These are phyloP conservation scores for Teratosphaeriaceae sp. DNA, from an alignment of 2,329 filamentous ascomycete genomes.

Conservation along the genomic window DNA sequence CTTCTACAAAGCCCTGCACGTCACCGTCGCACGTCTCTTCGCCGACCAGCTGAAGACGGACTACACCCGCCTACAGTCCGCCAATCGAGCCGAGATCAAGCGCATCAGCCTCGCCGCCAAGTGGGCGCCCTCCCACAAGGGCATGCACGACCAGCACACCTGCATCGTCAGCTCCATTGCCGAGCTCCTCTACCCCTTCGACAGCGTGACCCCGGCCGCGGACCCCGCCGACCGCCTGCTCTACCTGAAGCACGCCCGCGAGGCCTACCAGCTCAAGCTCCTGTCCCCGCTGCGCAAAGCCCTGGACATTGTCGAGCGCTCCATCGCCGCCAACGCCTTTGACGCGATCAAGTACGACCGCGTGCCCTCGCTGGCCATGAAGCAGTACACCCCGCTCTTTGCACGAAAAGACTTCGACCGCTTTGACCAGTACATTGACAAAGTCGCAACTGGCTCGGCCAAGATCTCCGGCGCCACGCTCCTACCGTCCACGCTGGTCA, in stretches of 20 bases:
- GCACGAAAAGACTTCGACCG: constrained; percentile 43
- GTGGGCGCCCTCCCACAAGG: constrained; percentile 51
- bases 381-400: constrained; percentile 45
- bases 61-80: constrained; percentile 34
- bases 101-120: constrained; percentile 53
- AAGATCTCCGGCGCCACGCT: constrained; percentile 52
- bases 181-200: constrained; percentile 45
- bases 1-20: constrained; percentile 47
- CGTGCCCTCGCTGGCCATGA: constrained; percentile 53
- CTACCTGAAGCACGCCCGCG: constrained; percentile 50
- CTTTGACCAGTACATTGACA: constrained; percentile 45
- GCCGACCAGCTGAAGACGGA: constrained; percentile 49
- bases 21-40: constrained; percentile 50
- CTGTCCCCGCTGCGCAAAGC: constrained; percentile 48
- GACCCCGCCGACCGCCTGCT: constrained; percentile 35
- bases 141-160: constrained; percentile 54
- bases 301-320: constrained; percentile 48
- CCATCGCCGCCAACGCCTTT: constrained; percentile 43
- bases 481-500: constrained; percentile 46
- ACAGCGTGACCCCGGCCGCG: constrained; percentile 26
- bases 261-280: constrained; percentile 45
- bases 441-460: constrained; percentile 43
- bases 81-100: constrained; percentile 35
- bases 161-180: constrained; percentile 52
- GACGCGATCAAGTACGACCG: constrained; percentile 52